Evolutionary conservation across 2,329 filamentous ascomycete species (phyloP), one percentile per base, ranked within the genome.

Genomic region (Pseudovirgaria hyperparasitica): DNA sequence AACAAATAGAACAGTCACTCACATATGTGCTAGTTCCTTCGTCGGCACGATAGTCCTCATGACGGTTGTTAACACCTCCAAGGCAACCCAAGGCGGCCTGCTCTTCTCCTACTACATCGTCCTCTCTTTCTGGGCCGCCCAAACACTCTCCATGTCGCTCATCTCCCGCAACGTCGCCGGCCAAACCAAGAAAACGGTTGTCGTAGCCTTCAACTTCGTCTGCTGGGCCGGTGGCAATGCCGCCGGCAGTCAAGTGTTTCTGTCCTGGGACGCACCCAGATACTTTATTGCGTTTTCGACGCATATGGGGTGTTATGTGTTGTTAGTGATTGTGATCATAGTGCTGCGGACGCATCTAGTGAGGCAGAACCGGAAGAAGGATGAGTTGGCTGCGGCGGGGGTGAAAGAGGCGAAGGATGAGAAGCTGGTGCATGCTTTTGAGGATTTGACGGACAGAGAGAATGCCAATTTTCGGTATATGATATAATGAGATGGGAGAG

Each of bases 51-150:
- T 80, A 27, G 65, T 81, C 20, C 66, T 84, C 29, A 76, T 84
- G 67, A 76, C 71, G 0, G 64, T 84, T 6, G 50, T 66, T 13
- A 74, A 76, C 37, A 59, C 62, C 5, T 67, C 59, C 22, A 60
- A 62, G 19, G 50, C 65, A 6, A 72, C 70, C 19, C 67, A 76
- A 50, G 63, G 75, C 16, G 78, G 78, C 5, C 62, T 85, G 1
- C 56, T 84, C 9, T 69, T 84, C 42, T 69, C 65, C 42, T 85
- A 84, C 60, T 85, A 84, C 55, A 76, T 84, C 34, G 76, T 72
- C 0, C 63, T 82, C 11, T 81, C 74, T 5, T 85, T 85, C 65
- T 84, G 77, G 77, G 74, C 77, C 0, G 76, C 76, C 0, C 70
- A 78, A 41, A 77, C 72, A 2, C 57, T 82, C 9, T 60, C 67